Evolutionary conservation across 805 yeast species (phyloP).

Genomic region (Metschnikowia kunwiensis): DNA sequence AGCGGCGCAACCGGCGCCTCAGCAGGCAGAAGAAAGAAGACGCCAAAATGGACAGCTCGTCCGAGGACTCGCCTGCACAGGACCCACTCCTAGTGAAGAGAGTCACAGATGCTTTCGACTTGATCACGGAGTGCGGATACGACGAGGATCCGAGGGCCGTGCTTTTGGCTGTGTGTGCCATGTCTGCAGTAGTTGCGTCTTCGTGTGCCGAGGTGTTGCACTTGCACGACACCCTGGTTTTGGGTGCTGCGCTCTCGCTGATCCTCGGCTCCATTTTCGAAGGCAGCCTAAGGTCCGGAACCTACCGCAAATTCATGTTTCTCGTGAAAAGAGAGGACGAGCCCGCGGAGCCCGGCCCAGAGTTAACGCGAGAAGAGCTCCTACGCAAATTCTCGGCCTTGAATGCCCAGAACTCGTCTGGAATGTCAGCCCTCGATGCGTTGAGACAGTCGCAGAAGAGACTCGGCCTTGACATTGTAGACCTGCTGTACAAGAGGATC

Average conservation of each 20-base stretch:
- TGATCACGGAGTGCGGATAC: conserved; percentile 31
- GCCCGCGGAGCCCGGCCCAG: background rate
- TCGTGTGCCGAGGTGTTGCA: conserved; percentile 6
- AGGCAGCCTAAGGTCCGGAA: conserved; percentile 12
- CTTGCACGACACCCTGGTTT: conserved; percentile 7
- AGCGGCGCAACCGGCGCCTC: conserved; percentile 59
- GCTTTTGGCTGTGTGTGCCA: conserved; percentile 24
- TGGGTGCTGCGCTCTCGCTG: conserved; percentile 11
- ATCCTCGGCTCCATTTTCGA: conserved; percentile 13
- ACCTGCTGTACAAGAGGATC: conserved; percentile 1
- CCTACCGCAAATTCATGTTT: conserved; percentile 12
- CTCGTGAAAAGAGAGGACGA: conserved; percentile 12
- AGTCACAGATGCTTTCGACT: conserved; percentile 35
- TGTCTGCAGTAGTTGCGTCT: conserved; percentile 18
- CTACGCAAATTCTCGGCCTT: conserved; percentile 3
- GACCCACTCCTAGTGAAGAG: conserved; percentile 27
- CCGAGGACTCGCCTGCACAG: conserved; percentile 13
- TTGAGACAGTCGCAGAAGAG: conserved; percentile 6
- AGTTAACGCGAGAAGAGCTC: conserved; percentile 4
- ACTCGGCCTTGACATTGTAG: background rate
- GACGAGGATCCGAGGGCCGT: conserved; percentile 33
- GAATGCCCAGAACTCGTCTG: background rate
- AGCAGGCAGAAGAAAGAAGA: conserved; percentile 41
- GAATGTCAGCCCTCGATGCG: conserved; percentile 2
- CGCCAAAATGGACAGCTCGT: conserved; percentile 4